These are phyloP conservation scores for Candida railenensis DNA, from an alignment of 805 yeast genomes.

Conservation along the genomic window DNA sequence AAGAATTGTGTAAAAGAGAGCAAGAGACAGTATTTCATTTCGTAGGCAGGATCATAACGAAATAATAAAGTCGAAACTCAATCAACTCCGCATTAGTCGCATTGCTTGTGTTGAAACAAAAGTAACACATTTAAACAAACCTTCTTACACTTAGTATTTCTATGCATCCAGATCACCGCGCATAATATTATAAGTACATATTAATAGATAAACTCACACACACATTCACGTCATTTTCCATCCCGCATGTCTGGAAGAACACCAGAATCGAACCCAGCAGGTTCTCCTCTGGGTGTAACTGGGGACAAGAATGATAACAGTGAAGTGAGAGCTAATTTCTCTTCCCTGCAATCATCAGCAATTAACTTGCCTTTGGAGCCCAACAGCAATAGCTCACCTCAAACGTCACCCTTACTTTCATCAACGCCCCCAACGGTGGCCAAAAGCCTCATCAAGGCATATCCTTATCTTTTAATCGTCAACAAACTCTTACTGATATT, in stretches of 20 bases:
- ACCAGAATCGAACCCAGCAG: neutral
- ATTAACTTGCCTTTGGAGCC: constrained; percentile 1
- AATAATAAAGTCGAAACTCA: no score
- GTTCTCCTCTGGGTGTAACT: neutral
- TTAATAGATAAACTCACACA: no score
- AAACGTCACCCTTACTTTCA: constrained; percentile 78
- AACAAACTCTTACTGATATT: constrained; percentile 68
- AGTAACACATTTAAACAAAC: no score
- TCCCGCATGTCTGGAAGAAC: neutral
- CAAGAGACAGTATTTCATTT: no score
- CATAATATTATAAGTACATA: no score
- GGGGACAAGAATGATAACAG: neutral
- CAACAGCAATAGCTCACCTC: constrained; percentile 20
- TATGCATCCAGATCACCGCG: no score
- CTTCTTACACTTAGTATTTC: no score
- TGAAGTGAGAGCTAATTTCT: constrained; percentile 3
- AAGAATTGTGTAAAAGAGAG: no score
- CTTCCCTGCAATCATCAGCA: constrained; percentile 4
- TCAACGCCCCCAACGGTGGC: constrained; percentile 92
- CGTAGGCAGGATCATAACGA: no score
- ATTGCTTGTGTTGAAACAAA: no score
- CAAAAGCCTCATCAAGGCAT: constrained; percentile 75
- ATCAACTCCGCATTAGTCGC: no score
- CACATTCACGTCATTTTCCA: neutral
- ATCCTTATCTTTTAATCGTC: constrained; percentile 77